Evolutionary conservation across 1,284 basidiomycete genomes (phyloP), one percentile per base, ranked within the genome.

Genomic region (Ceraceosorus guamensis): DNA sequence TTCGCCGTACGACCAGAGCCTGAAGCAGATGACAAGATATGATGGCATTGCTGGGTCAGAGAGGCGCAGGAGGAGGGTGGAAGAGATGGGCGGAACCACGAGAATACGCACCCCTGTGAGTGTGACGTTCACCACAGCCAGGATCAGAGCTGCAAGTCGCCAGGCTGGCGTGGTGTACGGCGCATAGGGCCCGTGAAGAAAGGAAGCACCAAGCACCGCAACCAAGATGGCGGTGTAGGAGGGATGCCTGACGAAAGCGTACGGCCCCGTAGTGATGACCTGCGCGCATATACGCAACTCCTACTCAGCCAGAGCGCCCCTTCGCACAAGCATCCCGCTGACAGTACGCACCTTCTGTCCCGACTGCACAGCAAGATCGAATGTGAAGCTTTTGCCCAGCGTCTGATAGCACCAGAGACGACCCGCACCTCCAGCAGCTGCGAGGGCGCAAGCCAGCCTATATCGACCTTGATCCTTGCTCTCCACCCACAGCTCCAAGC

Each of bases 221-320:
- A 53, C 14, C 10, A 53, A 18, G 16, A 53, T 53, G 18, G 39
- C 52, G 10, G 52, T 48, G 39, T 53, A 53, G 10, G 52, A 53
- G 14, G 52, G 52, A 46, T 53, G 52, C 24, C 52, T 16, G n/a
- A 53, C 52, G 48, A 32, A 53, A n/a, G 52, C 52, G 48, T 53
- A 53, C 16, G 52, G 52, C 33, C 52, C 52, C 4, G 11, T 53
- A 33, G 46, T 31, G n/a, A 53, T 50, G n/a, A 50, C 30, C 49
- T 50, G 49, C 14, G 14, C 4, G 30, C 7, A 50, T 50, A 18
- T 3, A 13, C 37, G 8, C 37, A 8, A 41, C 37, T 41, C 37
- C 8, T 41, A 8, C 37, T 41, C 8, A 8, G n/a, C 8, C 37
- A 41, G 37, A 8, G 8, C 3, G 39, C 14, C 39, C 5, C 18